These are phyloP conservation scores for Aphanoascus verrucosus DNA, from an alignment of 2,329 filamentous ascomycete species.

Conservation along the genomic window DNA sequence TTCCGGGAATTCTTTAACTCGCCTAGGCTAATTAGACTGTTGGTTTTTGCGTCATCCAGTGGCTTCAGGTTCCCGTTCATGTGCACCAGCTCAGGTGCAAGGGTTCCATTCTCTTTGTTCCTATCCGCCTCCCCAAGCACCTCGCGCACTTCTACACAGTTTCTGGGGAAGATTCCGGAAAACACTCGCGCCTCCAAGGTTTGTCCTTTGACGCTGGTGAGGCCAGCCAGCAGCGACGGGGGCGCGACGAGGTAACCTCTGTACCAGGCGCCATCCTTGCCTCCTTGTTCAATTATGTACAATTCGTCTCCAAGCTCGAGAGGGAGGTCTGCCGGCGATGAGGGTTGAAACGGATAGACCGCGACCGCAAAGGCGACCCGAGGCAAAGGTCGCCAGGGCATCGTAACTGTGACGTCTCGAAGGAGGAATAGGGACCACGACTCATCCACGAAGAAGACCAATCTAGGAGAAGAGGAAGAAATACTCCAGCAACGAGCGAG, in stretches of 20 bases:
- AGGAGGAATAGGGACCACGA: not conserved
- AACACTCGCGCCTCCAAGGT: constrained; percentile 93
- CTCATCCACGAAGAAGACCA: not conserved
- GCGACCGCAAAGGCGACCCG: constrained; percentile 97
- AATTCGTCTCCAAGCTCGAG: constrained; percentile 97
- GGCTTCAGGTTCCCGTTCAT: constrained; percentile 20
- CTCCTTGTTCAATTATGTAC: constrained; percentile 96
- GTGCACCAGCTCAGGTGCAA: constrained; percentile 27
- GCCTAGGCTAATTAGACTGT: constrained; percentile 18
- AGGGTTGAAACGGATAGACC: constrained; percentile 83
- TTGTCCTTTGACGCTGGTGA: constrained; percentile 84
- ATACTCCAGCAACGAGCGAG: too few relatives aligned
- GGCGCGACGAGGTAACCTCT: constrained; percentile 91
- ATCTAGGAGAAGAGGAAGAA: not conserved
- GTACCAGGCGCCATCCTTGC: constrained; percentile 75
- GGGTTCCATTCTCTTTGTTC: constrained; percentile 17
- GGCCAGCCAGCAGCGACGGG: constrained; percentile 78
- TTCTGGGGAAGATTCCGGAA: constrained; percentile 93
- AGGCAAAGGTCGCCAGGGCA: constrained; percentile 96
- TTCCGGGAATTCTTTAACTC: constrained; percentile 30
- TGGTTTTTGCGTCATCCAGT: constrained; percentile 18
- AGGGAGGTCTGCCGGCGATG: constrained; percentile 78
- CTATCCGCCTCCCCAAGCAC: constrained; percentile 64
- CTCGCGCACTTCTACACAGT: constrained; percentile 90
- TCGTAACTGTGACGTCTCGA: constrained; percentile 31